Evolutionary conservation across 495 filamentous ascomycete species (phyloP).

Genomic region (Hypoxylon trugodes): DNA sequence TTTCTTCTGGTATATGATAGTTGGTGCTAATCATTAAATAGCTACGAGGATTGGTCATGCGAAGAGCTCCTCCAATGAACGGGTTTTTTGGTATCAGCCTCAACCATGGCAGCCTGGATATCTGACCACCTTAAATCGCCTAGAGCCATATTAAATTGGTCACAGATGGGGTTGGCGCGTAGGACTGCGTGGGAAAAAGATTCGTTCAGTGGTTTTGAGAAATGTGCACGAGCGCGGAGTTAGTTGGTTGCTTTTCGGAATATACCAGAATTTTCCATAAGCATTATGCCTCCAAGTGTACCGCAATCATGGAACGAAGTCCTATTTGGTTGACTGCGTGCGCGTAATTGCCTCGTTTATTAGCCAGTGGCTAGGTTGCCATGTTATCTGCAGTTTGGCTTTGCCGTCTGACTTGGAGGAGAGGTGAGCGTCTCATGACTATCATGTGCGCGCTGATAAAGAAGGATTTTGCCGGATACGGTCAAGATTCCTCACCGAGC

Average conservation of each 20-base stretch:
- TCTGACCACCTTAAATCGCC: background rate
- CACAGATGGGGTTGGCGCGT: background rate
- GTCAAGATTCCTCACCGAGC: conserved; percentile 7
- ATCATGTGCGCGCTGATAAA: background rate
- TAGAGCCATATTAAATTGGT: conserved; percentile 1
- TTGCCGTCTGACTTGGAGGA: conserved; percentile 2
- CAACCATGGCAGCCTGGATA: background rate
- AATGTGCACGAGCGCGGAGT: conserved; percentile 44
- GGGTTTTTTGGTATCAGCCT: background rate
- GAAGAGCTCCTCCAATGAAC: conserved; percentile 79
- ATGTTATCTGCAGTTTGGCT: background rate
- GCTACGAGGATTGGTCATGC: conserved; percentile 99
- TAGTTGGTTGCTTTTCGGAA: conserved; percentile 43
- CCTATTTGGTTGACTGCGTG: background rate
- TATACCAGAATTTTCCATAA: conserved; percentile 24
- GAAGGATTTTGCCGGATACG: conserved; percentile 15
- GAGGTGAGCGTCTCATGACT: background rate
- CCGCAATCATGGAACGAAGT: conserved; percentile 1
- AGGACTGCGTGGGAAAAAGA: conserved; percentile 15
- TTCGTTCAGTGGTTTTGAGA: conserved; percentile 15
- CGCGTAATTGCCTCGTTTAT: conserved; percentile 4
- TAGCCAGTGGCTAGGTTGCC: conserved; percentile 1
- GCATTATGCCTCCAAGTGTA: conserved; percentile 3
- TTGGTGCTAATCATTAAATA: conserved; percentile 48
- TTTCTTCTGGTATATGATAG: background rate